Conservation (phyloP, 768 basidiomycete species). For the Amanita polypyramis region DNA sequence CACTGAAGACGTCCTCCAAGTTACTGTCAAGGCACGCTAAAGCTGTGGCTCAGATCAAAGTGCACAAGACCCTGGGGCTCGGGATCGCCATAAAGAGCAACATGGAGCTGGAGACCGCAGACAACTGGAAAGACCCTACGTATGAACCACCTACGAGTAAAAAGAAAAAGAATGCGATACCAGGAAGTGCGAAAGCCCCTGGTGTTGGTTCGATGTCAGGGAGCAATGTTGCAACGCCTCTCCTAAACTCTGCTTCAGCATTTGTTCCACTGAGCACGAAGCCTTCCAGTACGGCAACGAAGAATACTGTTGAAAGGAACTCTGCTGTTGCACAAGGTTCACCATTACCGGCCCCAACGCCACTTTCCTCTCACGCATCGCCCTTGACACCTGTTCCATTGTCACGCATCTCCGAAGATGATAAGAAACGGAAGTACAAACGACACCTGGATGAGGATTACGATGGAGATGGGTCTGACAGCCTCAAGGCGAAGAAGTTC, state of each 20-base stretch:
- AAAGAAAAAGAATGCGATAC: not conserved
- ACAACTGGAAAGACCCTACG: not conserved
- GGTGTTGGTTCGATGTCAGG: not conserved
- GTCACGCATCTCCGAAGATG: not conserved
- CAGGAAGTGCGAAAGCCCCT: not conserved
- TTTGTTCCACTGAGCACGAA: not conserved
- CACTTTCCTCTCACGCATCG: not conserved
- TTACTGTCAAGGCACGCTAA: not conserved
- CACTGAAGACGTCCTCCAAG: not conserved
- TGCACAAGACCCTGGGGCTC: not conserved
- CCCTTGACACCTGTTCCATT: not conserved
- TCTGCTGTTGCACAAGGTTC: too few relatives aligned
- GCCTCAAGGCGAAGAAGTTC: not conserved
- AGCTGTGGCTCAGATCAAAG: not conserved
- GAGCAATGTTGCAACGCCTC: not conserved
- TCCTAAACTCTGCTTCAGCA: not conserved
- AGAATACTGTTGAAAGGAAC: not conserved
- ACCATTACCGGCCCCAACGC: not conserved
- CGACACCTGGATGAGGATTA: not conserved
- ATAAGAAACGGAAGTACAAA: constrained; percentile 2
- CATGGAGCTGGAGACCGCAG: not conserved
- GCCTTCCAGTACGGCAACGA: not conserved
- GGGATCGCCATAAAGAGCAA: not conserved
- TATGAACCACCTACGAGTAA: not conserved
- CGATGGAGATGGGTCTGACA: not conserved